Evolutionary conservation across 345 rosid species (phyloP), one percentile per base, ranked within the genome.

Genomic region (Corchorus capsularis): DNA sequence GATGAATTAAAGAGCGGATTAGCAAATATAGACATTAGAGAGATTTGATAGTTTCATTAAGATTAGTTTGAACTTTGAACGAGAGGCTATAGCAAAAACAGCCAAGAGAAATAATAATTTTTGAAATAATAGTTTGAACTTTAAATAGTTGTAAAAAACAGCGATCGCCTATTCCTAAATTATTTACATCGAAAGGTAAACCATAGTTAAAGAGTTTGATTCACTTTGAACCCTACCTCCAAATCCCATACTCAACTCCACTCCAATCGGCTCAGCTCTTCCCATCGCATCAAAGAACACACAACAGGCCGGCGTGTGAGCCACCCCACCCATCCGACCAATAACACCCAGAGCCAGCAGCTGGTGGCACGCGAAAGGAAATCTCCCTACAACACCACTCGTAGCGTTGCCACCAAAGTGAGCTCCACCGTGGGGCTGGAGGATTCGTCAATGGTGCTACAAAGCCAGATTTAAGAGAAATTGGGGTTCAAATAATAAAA

Each of bases 321-420:
- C 1, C 41, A 76, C 53, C 4, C 77, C 60, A 9, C 64, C 46
- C 6, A 62, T 50, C 56, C 69, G 8, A 50, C 19, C 49, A 11
- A n/a, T 71, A 46, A 73, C 60, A 16, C 66, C 68, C 52, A 81
- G 22, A 43, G 73, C 77, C 77, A 82, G 79, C 54, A 66, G 86
- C 75, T 78, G 85, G 53, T 82, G 82, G 65, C 73, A 90, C 62
- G 83, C 84, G 54, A 91, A 85, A 15, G 96, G 86, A 7, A 88
- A 80, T 70, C 89, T 85, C 16, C 85, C 84, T 6, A 72, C 73
- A 17, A 66, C 32, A 2, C 73, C 83, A 3, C 13, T 2, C 60
- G 34, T 46, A 9, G 4, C 34, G n/a, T 15, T 7, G 35, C 56
- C 75, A 5, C 69, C 74, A 4, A 79, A 86, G 32, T 81, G 81